Base-by-base conservation (phyloP, 352 stramenopile species). In the Globisporangium cederbergense region DNA sequence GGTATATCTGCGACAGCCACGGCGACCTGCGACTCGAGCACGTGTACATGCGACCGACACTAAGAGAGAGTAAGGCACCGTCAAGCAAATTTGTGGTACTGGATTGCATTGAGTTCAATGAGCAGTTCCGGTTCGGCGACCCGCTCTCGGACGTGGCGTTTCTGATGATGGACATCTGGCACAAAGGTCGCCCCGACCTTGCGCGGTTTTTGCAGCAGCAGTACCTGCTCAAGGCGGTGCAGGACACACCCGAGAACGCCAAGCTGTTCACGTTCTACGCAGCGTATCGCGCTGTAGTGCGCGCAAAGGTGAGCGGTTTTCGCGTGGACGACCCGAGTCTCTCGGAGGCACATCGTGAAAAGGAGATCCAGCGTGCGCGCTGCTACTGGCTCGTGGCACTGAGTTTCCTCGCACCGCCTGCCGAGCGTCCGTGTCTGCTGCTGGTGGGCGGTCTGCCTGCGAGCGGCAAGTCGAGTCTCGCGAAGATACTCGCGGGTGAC, bases 41-140 rank as follows among this genome's bases (percentile, higher is more conserved):
- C 36, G 71, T 91, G 8, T 89, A 91, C 63, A 65, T 71, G 53
- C n/a, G 84, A 22, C 70, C 50, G 11, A 66, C 38, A 4, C 38
- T 38, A 7, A 49, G 57, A 34, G 54, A 47, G 13, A 13, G 20
- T 52, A 67, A 53, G 18, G 6, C 18, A 20, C 30, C 16, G 9
- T 42, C 34, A 28, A 32, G n/a, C 54, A 36, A 70, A 43, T 74
- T 87, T 51, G 76, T 88, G 28, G 72, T 89, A 55, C 65, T 91
- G 55, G 82, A 91, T 50, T 89, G 82, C 67, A 89, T 91, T 60
- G 82, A 91, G 64, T 89, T 91, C 65, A 91, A 91, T 57, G 82
- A 91, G 72, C 78, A 89, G 59, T 89, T 91, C 68, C 78, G 82
- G 0, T 91, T 79, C 58, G 77, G 78, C 42, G 82, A 91, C 55